Base-by-base conservation (phyloP, 768 basidiomycete species). In the Tylopilus sp. region DNA sequence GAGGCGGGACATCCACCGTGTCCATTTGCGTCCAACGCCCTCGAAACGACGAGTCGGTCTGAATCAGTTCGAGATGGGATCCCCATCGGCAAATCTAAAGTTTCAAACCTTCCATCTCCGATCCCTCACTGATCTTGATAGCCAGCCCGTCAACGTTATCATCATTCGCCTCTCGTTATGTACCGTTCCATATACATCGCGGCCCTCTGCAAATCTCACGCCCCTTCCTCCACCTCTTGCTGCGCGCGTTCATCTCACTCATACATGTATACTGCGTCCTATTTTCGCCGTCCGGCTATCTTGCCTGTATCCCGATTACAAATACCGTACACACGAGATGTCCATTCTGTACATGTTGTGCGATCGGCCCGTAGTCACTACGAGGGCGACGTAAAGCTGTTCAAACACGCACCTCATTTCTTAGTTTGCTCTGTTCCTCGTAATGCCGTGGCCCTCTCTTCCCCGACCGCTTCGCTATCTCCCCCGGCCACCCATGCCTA, bases 1-100 rank as follows among this genome's bases (percentile, higher is more conserved):
- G 67, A 56, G 54, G 53, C 48, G 48, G 34, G 24, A 16, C 46
- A 6, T 57, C 48, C 48, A 45, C 44, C 25, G 50, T 43, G 44
- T 12, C 50, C 42, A 4, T 7, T 50, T 31, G 26, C 14, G 36
- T 37, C n/a, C 24, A 13, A 19, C 24, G 3, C 45, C 22, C 34
- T 48, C 45, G 31, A 41, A 16, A 31, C 28, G 2, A 45, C 43
- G 44, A 52, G 17, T 28, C 30, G 12, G 33, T 19, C 56, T 59
- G 56, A 12, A 59, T 58, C 58, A 46, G 48, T 52, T 48, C 55
- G 17, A 57, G 59, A 52, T 47, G 47, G 57, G 52, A 54, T 50
- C 45, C 58, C 57, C 57, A 56, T 63, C 65, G 58, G 63, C 47
- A 49, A 69, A 69, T 69, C 68, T 69, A 71, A 66, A 43, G 61